Conservation (phyloP, 2,329 filamentous ascomycete genomes). For the Aspergillus sp. region DNA sequence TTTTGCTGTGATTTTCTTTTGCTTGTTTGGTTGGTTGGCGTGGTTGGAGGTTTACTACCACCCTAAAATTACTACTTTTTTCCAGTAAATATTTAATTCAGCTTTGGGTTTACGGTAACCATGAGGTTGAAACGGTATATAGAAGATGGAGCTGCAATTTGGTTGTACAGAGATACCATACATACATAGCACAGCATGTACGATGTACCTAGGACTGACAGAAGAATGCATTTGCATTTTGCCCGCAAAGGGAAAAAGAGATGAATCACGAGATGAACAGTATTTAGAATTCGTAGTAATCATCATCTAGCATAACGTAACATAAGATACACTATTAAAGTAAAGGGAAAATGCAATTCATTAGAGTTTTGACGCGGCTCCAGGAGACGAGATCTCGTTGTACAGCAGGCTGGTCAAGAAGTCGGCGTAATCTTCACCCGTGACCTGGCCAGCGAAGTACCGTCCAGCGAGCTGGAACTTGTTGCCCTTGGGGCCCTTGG, state of each 20-base stretch:
- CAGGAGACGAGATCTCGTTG: slow-evolving; percentile 59
- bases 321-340: not conserved
- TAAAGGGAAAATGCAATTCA: not conserved
- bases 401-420: slow-evolving; percentile 87
- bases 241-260: not conserved
- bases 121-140: not conserved
- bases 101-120: not conserved
- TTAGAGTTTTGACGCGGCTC: slow-evolving; percentile 66
- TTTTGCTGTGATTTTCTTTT: too few relatives aligned
- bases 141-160: not conserved
- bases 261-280: not conserved
- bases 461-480: slow-evolving; percentile 88
- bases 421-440: slow-evolving; percentile 95
- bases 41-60: not conserved
- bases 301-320: slow-evolving; percentile 1
- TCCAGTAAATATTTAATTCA: not conserved
- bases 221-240: not conserved
- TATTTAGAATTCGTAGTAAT: not conserved
- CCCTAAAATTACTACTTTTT: not conserved
- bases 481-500: slow-evolving; percentile 80
- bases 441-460: slow-evolving; percentile 91
- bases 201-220: not conserved
- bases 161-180: not conserved
- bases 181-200: not conserved
- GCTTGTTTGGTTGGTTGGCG: not conserved